phyloP scores from a whole-genome alignment of 768 basidiomycete species.

The Leccinum barrowsii region DNA sequence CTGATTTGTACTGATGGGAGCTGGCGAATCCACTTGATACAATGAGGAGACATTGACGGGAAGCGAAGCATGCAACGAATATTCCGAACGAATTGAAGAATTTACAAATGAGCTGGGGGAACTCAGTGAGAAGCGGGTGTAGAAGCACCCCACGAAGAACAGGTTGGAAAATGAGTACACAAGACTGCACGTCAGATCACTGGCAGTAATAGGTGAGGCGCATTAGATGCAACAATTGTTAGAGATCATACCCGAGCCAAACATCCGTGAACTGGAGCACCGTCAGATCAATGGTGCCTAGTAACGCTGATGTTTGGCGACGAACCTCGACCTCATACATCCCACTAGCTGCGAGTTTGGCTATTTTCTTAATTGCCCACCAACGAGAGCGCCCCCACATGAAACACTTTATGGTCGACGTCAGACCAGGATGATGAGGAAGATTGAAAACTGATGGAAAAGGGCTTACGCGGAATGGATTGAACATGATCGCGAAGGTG shows the following conservation, averaged over 20 bases:
- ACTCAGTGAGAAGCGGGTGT: conserved; percentile 32
- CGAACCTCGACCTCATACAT: conserved; percentile 68
- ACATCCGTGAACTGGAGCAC: conserved; percentile 69
- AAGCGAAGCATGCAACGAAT: background rate
- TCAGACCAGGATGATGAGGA: background rate
- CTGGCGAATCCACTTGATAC: background rate
- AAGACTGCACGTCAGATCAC: conserved; percentile 82
- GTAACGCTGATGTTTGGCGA: background rate
- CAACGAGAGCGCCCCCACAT: conserved; percentile 44
- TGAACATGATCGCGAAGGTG: conserved; percentile 53
- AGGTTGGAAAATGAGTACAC: conserved; percentile 71
- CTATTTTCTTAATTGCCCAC: conserved; percentile 72
- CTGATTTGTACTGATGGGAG: background rate
- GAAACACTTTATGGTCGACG: conserved; percentile 37
- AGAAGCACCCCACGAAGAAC: conserved; percentile 73
- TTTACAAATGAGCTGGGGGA: background rate
- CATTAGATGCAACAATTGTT: background rate
- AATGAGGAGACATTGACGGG: background rate
- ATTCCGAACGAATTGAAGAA: background rate
- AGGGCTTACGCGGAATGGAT: conserved; percentile 68
- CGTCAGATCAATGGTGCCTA: conserved; percentile 3
- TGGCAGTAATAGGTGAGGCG: conserved; percentile 27
- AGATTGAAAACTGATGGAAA: background rate
- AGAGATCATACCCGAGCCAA: conserved; percentile 71
- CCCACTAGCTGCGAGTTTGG: conserved; percentile 66